These are phyloP conservation scores for Boletus eberwhitei DNA, from an alignment of 768 basidiomycete species.

Conservation along the genomic window DNA sequence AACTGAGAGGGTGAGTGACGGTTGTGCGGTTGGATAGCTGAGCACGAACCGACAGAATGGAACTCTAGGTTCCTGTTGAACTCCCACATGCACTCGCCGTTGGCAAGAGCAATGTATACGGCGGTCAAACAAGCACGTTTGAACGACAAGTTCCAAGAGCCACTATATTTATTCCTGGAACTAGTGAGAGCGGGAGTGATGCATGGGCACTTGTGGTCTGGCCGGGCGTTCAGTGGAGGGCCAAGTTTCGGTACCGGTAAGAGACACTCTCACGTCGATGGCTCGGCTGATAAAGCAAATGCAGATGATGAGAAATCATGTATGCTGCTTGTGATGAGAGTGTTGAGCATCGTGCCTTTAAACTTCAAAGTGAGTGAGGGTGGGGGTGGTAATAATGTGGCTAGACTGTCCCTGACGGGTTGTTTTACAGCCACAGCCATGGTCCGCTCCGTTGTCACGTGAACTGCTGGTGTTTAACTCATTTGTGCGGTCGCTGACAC, in stretches of 20 bases:
- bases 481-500: constrained; percentile 88
- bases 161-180: constrained; percentile 92
- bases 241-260: constrained; percentile 90
- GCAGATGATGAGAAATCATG: constrained; percentile 90
- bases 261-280: constrained; percentile 30
- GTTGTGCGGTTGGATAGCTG: constrained; percentile 1
- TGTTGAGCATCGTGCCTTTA: constrained; percentile 90
- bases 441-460: constrained; percentile 95
- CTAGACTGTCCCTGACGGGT: constrained; percentile 6
- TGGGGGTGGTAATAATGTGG: too few relatives aligned
- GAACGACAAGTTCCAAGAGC: constrained; percentile 99
- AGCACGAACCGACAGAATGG: constrained; percentile 8
- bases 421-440: constrained; percentile 67
- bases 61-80: constrained; percentile 76
- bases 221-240: constrained; percentile 86
- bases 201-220: constrained; percentile 91
- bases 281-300: constrained; percentile 20
- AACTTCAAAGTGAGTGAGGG: constrained; percentile 75
- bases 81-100: constrained; percentile 81
- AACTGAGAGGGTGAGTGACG: constrained; percentile 75
- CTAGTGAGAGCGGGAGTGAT: constrained; percentile 94
- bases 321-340: constrained; percentile 95
- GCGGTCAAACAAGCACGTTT: constrained; percentile 75
- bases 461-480: constrained; percentile 98
- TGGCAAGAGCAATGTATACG: constrained; percentile 88